Evolutionary conservation across 805 yeast species (phyloP), one percentile per base, ranked within the genome.

Genomic region (Kuraishia floccosa): DNA sequence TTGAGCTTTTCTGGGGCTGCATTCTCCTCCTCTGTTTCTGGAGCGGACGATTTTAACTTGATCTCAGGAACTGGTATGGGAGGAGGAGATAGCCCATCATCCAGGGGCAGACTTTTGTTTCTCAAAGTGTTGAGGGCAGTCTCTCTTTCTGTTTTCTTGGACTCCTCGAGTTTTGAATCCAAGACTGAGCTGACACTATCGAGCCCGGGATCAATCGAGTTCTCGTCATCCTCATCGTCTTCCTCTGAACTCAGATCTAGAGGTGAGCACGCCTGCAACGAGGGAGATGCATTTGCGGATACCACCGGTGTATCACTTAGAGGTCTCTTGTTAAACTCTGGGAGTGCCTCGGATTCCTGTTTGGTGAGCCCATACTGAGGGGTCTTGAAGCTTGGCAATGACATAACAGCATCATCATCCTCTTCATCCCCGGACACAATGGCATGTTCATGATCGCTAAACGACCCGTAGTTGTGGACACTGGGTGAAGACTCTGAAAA

Each of bases 271-370:
- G 47, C 39, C 6, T 24, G 14, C 10, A 39, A 33, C 17, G 49
- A 43, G 0, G 86, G 86, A 1, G 83, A 74, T 1, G 70, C 56
- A 45, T 65, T 57, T 3, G 63, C 58, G 19, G 80, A 72, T 8
- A 66, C 67, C 1, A 76, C 64, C 0, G 91, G 91, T 0, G 91
- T 80, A 44, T 80, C 91, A 26, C 78, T 75, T 32, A 74, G 55
- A 0, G 91, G 91, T 28, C 86, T 58, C 49, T 71, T 75, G 46
- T 78, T 74, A 53, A 80, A 80, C 34, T 60, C 73, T 0, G 82
- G 80, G 27, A 65, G 49, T 13, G 16, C 28, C 20, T 26, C 28
- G 11, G 22, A 19, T 10, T 19, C 22, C 20, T 14, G 13, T 6
- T 7, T 13, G 6, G 27, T 6, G 15, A 26, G 11, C 20, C 17